A percentile compares a stretch with the other conserved stretches of the same genome.
These are phyloP conservation scores for Penicillium alfredii DNA, from an alignment of 495 filamentous ascomycete species.

Conservation along the genomic window DNA sequence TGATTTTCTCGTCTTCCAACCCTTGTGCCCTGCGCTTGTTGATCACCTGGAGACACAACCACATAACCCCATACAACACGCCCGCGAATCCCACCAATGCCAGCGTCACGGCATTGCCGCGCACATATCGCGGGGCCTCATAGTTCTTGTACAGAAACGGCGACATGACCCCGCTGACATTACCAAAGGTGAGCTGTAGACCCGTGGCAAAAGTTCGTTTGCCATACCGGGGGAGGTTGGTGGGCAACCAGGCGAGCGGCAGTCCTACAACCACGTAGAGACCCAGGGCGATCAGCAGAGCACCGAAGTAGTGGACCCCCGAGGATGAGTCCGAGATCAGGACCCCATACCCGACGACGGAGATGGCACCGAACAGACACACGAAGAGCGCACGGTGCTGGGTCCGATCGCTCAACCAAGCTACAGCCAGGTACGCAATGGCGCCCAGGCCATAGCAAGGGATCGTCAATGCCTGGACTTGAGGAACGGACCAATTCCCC, in stretches of 20 bases:
- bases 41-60: conserved; percentile 45
- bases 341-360: conserved; percentile 63
- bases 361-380: conserved; percentile 50
- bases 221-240: conserved; percentile 58
- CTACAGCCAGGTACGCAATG: conserved; percentile 55
- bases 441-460: conserved; percentile 69
- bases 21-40: conserved; percentile 53
- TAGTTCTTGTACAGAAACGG: conserved; percentile 47
- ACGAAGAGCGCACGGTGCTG: conserved; percentile 58
- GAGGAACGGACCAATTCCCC: conserved; percentile 52
- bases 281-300: conserved; percentile 64
- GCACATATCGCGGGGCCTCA: conserved; percentile 37
- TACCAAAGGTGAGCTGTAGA: conserved; percentile 62
- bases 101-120: conserved; percentile 45
- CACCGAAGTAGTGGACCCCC: conserved; percentile 66
- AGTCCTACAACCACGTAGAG: conserved; percentile 65
- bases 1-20: conserved; percentile 46
- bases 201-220: conserved; percentile 67
- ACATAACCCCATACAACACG: conserved; percentile 47
- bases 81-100: conserved; percentile 35
- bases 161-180: conserved; percentile 62
- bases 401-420: conserved; percentile 54
- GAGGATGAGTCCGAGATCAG: conserved; percentile 52
- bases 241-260: conserved; percentile 62
- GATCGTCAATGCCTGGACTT: conserved; percentile 71